Conservation (phyloP, 352 stramenopile genomes). For the Globisporangium ultimum region DNA sequence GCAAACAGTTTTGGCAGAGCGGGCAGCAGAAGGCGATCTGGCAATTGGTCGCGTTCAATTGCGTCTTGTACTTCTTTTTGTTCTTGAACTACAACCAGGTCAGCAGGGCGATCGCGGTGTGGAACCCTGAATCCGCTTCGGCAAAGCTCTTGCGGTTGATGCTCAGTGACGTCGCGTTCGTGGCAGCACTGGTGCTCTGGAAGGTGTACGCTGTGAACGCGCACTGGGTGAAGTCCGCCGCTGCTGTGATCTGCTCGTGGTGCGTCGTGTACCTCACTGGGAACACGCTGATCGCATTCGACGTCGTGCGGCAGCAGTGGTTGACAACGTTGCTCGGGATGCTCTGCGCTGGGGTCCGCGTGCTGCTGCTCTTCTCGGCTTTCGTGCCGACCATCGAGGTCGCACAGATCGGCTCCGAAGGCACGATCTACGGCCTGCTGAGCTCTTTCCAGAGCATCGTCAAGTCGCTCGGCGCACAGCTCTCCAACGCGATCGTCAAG, state of each 20-base stretch:
- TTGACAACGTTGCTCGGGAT: conserved; percentile 17
- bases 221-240: conserved; percentile 21
- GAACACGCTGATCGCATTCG: conserved; percentile 25
- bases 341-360: conserved; percentile 18
- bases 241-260: conserved; percentile 14
- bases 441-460: conserved; percentile 30
- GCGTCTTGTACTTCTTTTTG: conserved; percentile 37
- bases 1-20: conserved; percentile 18
- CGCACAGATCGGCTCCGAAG: conserved; percentile 35
- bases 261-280: conserved; percentile 5
- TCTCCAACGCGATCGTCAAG: conserved; percentile 15
- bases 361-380: conserved; percentile 24
- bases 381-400: conserved; percentile 48
- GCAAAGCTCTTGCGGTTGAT: conserved; percentile 16
- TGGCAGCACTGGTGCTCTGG: conserved; percentile 22
- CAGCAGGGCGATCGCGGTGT: conserved; percentile 19
- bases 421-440: conserved; percentile 37
- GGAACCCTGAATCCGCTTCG: conserved; percentile 13
- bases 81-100: conserved; percentile 26
- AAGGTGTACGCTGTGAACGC: conserved; percentile 16
- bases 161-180: conserved; percentile 21
- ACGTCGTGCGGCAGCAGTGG: conserved; percentile 20
- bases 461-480: conserved; percentile 26
- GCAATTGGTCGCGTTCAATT: conserved; percentile 42
- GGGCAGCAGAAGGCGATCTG: conserved; percentile 43